Evolutionary conservation across 176 grass and related monocot species (phyloP).

Genomic region (Carex kokanica): DNA sequence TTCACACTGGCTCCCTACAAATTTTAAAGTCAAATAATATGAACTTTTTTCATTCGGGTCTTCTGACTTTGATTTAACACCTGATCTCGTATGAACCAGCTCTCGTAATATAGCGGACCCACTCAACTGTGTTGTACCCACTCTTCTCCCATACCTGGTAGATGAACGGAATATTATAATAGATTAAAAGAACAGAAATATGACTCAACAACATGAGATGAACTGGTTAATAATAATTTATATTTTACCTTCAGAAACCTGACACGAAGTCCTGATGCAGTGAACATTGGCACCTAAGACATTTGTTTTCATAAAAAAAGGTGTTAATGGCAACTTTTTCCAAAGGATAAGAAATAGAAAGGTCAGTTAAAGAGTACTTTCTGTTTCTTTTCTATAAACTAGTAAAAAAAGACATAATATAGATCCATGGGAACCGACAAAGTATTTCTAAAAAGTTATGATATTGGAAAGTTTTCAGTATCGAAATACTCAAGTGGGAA

Average conservation of each 20-base stretch:
- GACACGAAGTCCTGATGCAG: conserved; percentile 92
- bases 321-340: neutral
- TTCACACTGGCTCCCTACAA: conserved; percentile 8
- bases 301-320: neutral
- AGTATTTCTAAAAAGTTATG: neutral
- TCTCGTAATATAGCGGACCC: conserved; percentile 97
- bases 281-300: conserved; percentile 97
- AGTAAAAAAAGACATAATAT: neutral
- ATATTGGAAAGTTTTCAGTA: neutral
- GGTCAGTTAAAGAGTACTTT: neutral
- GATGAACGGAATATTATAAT: conserved; percentile 17
- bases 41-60: neutral
- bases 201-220: neutral
- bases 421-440: neutral
- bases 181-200: neutral
- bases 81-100: conserved; percentile 99
- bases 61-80: conserved; percentile 37
- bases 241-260: conserved; percentile 84
- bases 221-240: neutral
- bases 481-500: neutral
- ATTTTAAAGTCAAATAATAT: neutral
- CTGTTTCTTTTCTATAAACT: neutral
- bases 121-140: conserved; percentile 98
- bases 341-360: neutral
- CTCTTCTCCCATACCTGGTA: conserved; percentile 98